Base-by-base conservation (phyloP, 345 rosid genomes). In the Mangifera indica region DNA sequence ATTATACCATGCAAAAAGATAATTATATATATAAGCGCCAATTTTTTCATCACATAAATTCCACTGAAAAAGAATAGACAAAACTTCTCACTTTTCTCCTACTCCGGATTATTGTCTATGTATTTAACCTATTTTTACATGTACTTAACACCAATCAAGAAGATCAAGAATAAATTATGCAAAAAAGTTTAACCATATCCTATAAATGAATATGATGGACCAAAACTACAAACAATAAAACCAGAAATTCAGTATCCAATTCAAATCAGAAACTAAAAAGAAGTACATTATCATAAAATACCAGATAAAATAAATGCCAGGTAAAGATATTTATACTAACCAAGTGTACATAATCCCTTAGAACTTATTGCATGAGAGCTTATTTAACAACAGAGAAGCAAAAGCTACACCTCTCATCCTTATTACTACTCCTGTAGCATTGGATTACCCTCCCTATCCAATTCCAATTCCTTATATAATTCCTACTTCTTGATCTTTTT, bases 401-500 rank as follows among this genome's bases (percentile, higher is more conserved):
- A 71, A 45, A 25, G 73, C 37, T 70, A 70, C 66, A 74, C 71
- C 77, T 80, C 84, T 74, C 79, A 61, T 63, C 81, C 67, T 81
- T 83, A 75, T 77, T 82, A 77, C 74, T 78, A 85, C 76, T 70
- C 72, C 78, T 81, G 81, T 81, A 77, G 77, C 70, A 46, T 67
- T 77, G 14, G 22, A n/a, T 60, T 72, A 78, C 48, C 80, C 64
- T 64, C 54, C 72, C 74, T 80, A 66, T 68, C 59, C 69, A 60
- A 70, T 69, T 37, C 61, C 49, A 54, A 72, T 34, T 24, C 54
- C 60, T 56, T 8, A 46, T 21, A 5, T 12, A 59, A 21, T 57
- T 72, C 72, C 94, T 90, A 91, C 78, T 84, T 93, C 91, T 87
- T 91, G 78, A 86, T 69, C 91, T 87, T 91, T 83, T 87, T 88